Percentiles rank a stretch among this genome's conserved stretches.
phyloP scores from a whole-genome alignment of 352 stramenopile species.

The Peronospora tabacina region DNA sequence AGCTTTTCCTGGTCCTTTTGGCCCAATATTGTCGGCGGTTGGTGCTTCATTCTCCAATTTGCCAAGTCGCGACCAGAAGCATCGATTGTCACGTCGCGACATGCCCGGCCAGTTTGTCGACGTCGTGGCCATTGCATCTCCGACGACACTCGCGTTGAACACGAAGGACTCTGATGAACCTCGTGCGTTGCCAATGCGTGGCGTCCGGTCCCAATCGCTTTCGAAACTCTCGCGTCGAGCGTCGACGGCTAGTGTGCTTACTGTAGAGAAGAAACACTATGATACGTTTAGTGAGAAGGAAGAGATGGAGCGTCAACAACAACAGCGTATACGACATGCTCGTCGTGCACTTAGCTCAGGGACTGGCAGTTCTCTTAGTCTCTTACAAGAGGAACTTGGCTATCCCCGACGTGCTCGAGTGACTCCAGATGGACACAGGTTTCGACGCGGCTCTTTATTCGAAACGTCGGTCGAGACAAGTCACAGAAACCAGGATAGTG shows the following conservation, averaged over 20 bases:
- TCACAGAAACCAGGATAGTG: conserved; percentile 23
- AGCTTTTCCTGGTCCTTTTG: neutral
- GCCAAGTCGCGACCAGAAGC: conserved; percentile 6
- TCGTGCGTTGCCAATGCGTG: conserved; percentile 20
- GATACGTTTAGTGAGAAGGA: conserved; percentile 24
- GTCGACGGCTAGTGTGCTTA: conserved; percentile 27
- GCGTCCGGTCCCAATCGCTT: conserved; percentile 39
- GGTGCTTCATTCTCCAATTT: conserved; percentile 29
- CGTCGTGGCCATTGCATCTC: conserved; percentile 21
- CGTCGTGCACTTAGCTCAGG: conserved; percentile 57
- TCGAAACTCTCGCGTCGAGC: conserved; percentile 21
- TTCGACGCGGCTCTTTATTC: conserved; percentile 32
- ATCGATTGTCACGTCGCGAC: conserved; percentile 2
- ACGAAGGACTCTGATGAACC: conserved; percentile 19
- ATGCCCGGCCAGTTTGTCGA: conserved; percentile 29
- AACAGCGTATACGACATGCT: conserved; percentile 20
- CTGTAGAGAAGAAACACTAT: conserved; percentile 5
- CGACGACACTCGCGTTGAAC: conserved; percentile 19
- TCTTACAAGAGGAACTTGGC: conserved; percentile 69
- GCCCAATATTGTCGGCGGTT: neutral
- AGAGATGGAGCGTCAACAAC: conserved; percentile 19
- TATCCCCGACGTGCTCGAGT: conserved; percentile 35
- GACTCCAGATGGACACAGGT: conserved; percentile 15
- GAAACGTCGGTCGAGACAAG: conserved; percentile 26
- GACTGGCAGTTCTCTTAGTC: conserved; percentile 35